Evolutionary conservation across 768 basidiomycete genomes (phyloP), one percentile per base, ranked within the genome.

Genomic region (Phlegmacium glaucopus): DNA sequence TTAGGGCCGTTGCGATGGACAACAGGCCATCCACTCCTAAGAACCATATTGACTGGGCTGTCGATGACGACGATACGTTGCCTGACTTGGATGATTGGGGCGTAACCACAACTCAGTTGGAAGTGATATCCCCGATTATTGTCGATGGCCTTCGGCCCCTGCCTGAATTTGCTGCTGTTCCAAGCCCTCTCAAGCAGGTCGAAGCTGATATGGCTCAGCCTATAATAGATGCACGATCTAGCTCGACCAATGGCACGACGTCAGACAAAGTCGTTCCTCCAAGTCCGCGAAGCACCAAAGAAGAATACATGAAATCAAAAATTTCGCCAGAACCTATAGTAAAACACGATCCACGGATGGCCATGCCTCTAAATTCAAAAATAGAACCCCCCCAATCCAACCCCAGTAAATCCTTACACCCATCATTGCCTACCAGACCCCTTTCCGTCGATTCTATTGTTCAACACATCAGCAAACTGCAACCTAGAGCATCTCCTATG

Each of bases 11-110:
- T 6, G 85, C 86, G 8, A 87, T 89, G 80, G 82, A 74, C 27
- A 72, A 80, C 57, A 70, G 85, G 37, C 83, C 87, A 10, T 68
- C 77, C 12, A 85, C 86, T 1, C 86, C 86, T 11, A 85, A 83
- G 28, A 87, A 82, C 48, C 88, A 91, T 53, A 85, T 91, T 48
- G 89, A 92, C 64, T 93, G 90, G 90, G 90, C 90, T 35, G 85
- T 85, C 29, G 88, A 91, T 54, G 90, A 93, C 47, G 89, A 92
- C 52, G 85, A 86, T 57, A 82, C 78, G 51, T 70, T 93, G 2
- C 90, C 90, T 5, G 87, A 90, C 64, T 72, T 93, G 22, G 80
- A 92, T 60, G 90, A 93, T 60, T 93, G 90, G 90, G 88, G 84
- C 15, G 78, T 90, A 38, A 73, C 73, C 15, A 72, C 81, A 13